phyloP scores from a whole-genome alignment of 164 flowering plant species.

The Echeveria elegans region DNA sequence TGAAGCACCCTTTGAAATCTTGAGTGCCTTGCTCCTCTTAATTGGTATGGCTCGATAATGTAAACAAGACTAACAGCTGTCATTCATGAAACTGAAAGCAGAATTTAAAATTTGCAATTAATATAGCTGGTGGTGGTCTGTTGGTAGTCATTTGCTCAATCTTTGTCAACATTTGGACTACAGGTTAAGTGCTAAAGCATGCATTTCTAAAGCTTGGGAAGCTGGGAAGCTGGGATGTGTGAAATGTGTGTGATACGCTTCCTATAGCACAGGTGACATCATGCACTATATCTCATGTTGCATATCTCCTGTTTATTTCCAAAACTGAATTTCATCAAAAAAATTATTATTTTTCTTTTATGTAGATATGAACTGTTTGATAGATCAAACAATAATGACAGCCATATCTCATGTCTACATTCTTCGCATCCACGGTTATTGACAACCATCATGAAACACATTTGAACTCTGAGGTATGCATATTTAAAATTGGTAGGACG shows the following conservation, averaged over 20 bases:
- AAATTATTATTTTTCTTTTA: background rate
- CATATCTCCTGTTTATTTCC: background rate
- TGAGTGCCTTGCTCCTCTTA: background rate
- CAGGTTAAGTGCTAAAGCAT: background rate
- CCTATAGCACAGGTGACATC: conserved; percentile 1
- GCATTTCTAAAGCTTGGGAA: background rate
- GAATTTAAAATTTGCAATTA: background rate
- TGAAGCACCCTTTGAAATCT: background rate
- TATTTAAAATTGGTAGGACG: background rate
- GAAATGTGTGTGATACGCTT: background rate
- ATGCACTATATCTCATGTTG: background rate
- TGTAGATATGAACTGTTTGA: background rate
- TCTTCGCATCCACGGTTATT: conserved; percentile 1
- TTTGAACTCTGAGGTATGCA: conserved; percentile 7
- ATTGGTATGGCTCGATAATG: background rate
- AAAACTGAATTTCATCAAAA: background rate
- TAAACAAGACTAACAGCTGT: background rate
- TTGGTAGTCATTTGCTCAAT: conserved; percentile 8
- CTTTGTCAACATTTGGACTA: conserved; percentile 1
- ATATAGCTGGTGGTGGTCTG: conserved; percentile 1
- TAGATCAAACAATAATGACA: background rate
- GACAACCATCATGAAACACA: conserved; percentile 1
- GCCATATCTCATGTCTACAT: conserved; percentile 1
- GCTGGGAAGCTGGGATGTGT: background rate
- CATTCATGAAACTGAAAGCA: conserved; percentile 5